Evolutionary conservation across 1,284 basidiomycete genomes (phyloP), one percentile per base, ranked within the genome.

Genomic region (Cryptococcus amylolentus): DNA sequence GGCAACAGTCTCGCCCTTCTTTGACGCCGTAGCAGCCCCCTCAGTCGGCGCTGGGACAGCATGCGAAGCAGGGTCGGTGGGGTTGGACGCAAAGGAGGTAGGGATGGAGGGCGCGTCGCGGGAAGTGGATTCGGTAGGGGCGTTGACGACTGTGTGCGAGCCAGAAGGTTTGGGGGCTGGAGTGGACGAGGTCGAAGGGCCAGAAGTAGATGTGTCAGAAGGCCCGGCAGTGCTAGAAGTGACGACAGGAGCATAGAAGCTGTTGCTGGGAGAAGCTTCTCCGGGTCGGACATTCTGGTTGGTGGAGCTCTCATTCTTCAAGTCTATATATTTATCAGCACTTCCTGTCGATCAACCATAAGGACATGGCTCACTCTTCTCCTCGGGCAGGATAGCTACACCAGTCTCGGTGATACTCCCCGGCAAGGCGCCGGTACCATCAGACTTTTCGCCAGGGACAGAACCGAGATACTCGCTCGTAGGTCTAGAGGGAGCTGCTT

Each of bases 321-420:
- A 10, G 10, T 35, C 31, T 35, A 35, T 35, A 35, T 10, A 1
- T 10, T 35, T 3, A 10, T 35, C 31, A 35, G 31, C 31, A 35
- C 31, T 35, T 35, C 2, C 23, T 35, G 31, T 35, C 31, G 23
- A 23, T 13, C 18, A 5, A 37, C 10, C 27, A 16, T 49, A 38
- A 39, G 12, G 16, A 20, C 35, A 20, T 14, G 8, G 62, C 68
- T 65, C 55, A 68, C 69, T 52, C 52, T 59, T 65, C 56, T 78
- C 80, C 9, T 80, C 77, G 3, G 82, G 80, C 6, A 80, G 68
- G 54, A 77, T 69, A 12, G 79, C 73, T 10, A 81, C 79, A 9
- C 73, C 75, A 7, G 65, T 57, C 58, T 81, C 80, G 45, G 63
- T 67, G 43, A 69, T 55, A 2, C 59, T 58, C 2, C 79, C 79